Evolutionary conservation across 768 basidiomycete species (phyloP).

Genomic region (Tulasnella sp.): DNA sequence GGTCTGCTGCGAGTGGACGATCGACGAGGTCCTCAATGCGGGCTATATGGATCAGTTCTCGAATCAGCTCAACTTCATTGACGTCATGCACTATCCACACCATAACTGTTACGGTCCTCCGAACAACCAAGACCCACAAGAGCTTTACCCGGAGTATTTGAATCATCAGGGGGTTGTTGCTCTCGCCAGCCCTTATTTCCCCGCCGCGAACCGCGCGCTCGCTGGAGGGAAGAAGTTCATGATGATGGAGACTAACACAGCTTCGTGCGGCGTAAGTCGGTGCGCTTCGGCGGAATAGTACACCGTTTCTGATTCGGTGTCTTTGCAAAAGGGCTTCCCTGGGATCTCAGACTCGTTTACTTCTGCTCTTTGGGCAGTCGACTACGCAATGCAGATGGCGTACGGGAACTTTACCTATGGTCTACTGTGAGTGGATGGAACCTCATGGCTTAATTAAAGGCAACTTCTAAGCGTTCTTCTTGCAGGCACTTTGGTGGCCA

Average conservation of each 20-base stretch:
- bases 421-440: background rate
- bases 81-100: slow-evolving; percentile 11
- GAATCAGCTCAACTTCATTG: background rate
- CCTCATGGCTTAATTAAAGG: background rate
- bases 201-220: slow-evolving; percentile 22
- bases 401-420: slow-evolving; percentile 34
- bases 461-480: background rate
- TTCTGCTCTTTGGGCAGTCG: slow-evolving; percentile 39
- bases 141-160: slow-evolving; percentile 1
- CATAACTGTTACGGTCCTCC: background rate
- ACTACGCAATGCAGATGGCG: slow-evolving; percentile 41
- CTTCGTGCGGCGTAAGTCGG: slow-evolving; percentile 37
- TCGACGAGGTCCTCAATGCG: background rate
- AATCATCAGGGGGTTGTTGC: background rate
- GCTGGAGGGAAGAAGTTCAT: slow-evolving; percentile 32
- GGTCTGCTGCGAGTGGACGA: slow-evolving; percentile 47
- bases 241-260: slow-evolving; percentile 59
- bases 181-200: slow-evolving; percentile 3
- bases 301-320: slow-evolving; percentile 30
- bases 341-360: slow-evolving; percentile 41
- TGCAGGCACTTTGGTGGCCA: slow-evolving; percentile 28
- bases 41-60: slow-evolving; percentile 2
- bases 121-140: background rate
- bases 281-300: background rate
- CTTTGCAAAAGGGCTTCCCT: slow-evolving; percentile 32